Percentiles rank a stretch among this genome's conserved stretches.
phyloP scores from a whole-genome alignment of 805 yeast species.

The Candida pini region DNA sequence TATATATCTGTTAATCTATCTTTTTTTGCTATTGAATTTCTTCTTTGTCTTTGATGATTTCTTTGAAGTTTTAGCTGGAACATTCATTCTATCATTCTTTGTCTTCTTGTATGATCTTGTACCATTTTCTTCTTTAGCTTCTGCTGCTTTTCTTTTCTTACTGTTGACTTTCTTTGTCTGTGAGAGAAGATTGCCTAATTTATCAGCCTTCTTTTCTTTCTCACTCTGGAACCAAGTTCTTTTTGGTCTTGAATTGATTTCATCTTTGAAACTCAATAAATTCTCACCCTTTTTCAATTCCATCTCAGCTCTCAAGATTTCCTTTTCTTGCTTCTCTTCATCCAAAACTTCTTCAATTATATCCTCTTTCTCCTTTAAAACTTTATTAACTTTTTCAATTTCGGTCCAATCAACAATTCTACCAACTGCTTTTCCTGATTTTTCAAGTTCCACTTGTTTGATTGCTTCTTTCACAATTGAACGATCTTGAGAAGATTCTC shows the following conservation, averaged over 20 bases:
- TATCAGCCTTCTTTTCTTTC: constrained; percentile 45
- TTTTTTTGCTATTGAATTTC: constrained; percentile 17
- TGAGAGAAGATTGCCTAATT: constrained; percentile 28
- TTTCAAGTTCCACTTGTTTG: constrained; percentile 50
- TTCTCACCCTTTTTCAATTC: constrained; percentile 83
- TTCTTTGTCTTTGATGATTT: constrained; percentile 27
- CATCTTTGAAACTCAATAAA: constrained; percentile 69
- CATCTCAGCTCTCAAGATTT: constrained; percentile 83
- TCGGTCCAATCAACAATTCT: constrained; percentile 88
- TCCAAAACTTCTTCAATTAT: constrained; percentile 70
- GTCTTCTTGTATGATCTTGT: constrained; percentile 82
- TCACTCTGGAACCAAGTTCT: constrained; percentile 93
- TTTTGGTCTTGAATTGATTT: constrained; percentile 84
- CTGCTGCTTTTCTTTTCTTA: constrained; percentile 64
- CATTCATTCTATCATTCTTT: constrained; percentile 55
- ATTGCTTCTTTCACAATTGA: constrained; percentile 87
- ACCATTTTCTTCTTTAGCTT: constrained; percentile 49
- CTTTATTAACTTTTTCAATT: constrained; percentile 60
- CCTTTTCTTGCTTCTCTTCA: constrained; percentile 88
- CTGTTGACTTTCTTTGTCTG: constrained; percentile 53
- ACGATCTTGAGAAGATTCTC: constrained; percentile 85
- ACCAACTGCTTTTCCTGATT: constrained; percentile 65
- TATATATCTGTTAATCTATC: no score
- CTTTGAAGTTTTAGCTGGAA: constrained; percentile 30
- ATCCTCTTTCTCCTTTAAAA: constrained; percentile 54